phyloP scores from a whole-genome alignment of 2,329 filamentous ascomycete genomes.

The Beauveria medogensis region DNA sequence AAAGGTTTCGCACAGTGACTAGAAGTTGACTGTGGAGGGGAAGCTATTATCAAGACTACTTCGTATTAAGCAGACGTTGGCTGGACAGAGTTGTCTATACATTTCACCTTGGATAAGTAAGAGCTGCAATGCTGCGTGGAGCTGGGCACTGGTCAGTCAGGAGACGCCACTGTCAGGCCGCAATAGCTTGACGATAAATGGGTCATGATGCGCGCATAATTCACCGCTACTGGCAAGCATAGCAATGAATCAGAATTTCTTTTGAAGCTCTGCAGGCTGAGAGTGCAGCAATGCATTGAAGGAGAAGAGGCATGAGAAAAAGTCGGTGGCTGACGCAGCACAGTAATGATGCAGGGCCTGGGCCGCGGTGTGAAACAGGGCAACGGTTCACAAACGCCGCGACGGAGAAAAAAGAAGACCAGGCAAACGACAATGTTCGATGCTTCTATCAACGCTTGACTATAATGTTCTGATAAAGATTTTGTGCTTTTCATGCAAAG shows the following conservation, averaged over 20 bases:
- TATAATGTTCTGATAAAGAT: no score
- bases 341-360: background rate
- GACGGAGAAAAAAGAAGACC: background rate
- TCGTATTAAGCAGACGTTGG: no score
- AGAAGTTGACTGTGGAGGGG: background rate
- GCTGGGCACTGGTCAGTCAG: background rate
- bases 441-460: no score
- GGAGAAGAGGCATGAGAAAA: background rate
- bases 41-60: background rate
- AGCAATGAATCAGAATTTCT: background rate
- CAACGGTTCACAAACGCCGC: background rate
- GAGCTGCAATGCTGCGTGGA: background rate
- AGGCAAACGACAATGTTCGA: background rate
- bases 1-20: background rate
- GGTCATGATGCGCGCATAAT: background rate
- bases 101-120: background rate
- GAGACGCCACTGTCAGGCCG: background rate
- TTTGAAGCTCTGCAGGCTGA: background rate
- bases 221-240: background rate
- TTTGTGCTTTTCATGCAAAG: background rate
- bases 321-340: slow-evolving; percentile 4
- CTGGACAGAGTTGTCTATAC: background rate
- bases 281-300: background rate
- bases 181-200: slow-evolving; percentile 1
- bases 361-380: background rate